Percentiles rank a stretch among this genome's conserved stretches.
Conservation (phyloP, 306 rosid species). For the Malus fusca region DNA sequence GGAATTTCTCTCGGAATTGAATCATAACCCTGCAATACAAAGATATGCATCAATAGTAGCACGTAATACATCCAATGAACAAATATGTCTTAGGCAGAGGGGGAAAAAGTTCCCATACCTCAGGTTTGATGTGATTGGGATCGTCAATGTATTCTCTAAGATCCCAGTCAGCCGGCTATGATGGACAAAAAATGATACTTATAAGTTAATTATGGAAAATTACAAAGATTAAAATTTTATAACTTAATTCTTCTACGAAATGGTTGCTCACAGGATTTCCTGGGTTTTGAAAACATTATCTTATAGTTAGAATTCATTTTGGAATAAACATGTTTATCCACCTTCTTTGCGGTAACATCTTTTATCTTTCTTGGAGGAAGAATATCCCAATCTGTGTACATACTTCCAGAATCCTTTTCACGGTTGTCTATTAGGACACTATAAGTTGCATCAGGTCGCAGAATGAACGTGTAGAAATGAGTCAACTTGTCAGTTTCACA, state of each 20-base stretch:
- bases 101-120: conserved; percentile 34
- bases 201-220: background rate
- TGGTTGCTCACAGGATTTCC: background rate
- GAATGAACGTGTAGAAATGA: conserved; percentile 92
- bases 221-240: background rate
- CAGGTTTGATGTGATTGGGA: conserved; percentile 64
- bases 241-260: background rate
- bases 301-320: conserved; percentile 27
- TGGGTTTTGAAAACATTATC: conserved; percentile 8
- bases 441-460: conserved; percentile 86
- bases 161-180: conserved; percentile 94
- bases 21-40: conserved; percentile 64
- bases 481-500: conserved; percentile 94
- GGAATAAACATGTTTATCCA: conserved; percentile 54
- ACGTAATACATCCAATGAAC: conserved; percentile 12
- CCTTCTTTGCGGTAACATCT: conserved; percentile 52
- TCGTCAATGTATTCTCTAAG: conserved; percentile 86
- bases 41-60: conserved; percentile 12
- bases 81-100: background rate
- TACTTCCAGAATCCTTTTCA: conserved; percentile 90
- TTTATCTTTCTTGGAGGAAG: conserved; percentile 97
- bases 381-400: conserved; percentile 95
- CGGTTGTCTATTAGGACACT: conserved; percentile 78
- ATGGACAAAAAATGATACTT: conserved; percentile 14
- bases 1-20: conserved; percentile 77